These are phyloP conservation scores for Prunus davidiana DNA, from an alignment of 306 rosid species.

Conservation along the genomic window DNA sequence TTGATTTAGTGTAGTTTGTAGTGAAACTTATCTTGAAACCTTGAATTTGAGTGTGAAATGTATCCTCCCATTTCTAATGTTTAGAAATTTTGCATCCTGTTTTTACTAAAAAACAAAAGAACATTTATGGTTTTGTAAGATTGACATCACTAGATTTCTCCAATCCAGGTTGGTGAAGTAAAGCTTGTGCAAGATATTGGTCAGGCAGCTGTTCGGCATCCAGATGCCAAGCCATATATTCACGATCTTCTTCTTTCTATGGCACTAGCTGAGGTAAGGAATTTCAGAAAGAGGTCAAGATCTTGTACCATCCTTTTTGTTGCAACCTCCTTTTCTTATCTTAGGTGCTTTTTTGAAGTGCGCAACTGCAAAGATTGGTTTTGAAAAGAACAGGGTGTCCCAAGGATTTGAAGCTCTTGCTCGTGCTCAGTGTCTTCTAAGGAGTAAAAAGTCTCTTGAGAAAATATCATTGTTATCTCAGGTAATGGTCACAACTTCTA, in stretches of 20 bases:
- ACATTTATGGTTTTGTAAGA: constrained; percentile 10
- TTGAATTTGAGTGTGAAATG: constrained; percentile 2
- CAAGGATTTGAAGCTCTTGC: constrained; percentile 98
- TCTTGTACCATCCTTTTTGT: constrained; percentile 33
- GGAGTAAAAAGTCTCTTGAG: constrained; percentile 75
- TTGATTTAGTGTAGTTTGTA: background rate
- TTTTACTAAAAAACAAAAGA: background rate
- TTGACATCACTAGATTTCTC: constrained; percentile 1
- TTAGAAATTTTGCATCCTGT: background rate
- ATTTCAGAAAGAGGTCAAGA: constrained; percentile 31
- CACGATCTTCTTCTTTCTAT: constrained; percentile 86
- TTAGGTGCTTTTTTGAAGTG: constrained; percentile 85
- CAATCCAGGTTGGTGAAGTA: constrained; percentile 80
- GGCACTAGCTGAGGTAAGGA: constrained; percentile 90
- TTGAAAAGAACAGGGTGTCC: constrained; percentile 83
- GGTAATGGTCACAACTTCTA: constrained; percentile 27
- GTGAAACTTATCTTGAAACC: background rate
- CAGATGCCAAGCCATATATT: constrained; percentile 69
- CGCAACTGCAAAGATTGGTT: constrained; percentile 78
- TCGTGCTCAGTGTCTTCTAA: constrained; percentile 83
- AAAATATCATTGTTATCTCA: constrained; percentile 67
- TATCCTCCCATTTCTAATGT: background rate
- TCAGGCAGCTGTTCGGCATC: constrained; percentile 54
- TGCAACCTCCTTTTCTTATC: constrained; percentile 48
- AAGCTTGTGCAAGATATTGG: constrained; percentile 75